Base-by-base conservation (phyloP, 768 basidiomycete species). In the Panaeolus papilionaceus region DNA sequence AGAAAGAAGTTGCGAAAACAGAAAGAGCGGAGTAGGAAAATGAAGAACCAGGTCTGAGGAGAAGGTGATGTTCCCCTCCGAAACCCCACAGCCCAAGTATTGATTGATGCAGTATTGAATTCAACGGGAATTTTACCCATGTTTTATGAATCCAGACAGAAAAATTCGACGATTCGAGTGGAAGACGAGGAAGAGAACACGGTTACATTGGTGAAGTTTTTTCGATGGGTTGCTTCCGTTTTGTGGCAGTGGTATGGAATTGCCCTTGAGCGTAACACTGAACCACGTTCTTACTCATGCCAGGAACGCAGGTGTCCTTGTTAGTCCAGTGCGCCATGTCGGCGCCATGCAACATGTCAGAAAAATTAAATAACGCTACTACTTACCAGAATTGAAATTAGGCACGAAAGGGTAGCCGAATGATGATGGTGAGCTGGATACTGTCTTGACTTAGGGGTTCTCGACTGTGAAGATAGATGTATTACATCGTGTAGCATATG, bases 11-110 rank as follows among this genome's bases (percentile, higher is more conserved):
- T 51, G 26, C 54, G 26, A n/a, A 58, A 58, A 58, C 4, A 58
- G 54, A 33, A 58, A 8, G 54, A 58, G 54, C 54, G 54, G 54
- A 58, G 54, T 58, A 33, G 54, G 28, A 58, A 58, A 58, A 58
- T 11, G 3, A 28, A 28, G 54, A 58, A 58, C 54, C 54, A 58
- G 14, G 54, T 28, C 16, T 58, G 54, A 58, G 26, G 54, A 33
- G 54, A 58, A 18, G 26, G 26, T 3, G 16, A 58, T 12, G 1
- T 28, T 28, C 26, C 26, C 33, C 28, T 58, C 33, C 54, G 33
- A 33, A 28, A 58, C 54, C 54, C 54, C 54, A 58, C 7, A 33
- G 14, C 54, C 54, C 54, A 58, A 16, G 28, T 58, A 58, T 58
- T 51, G 28, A 58, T 37, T 58, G 42, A 44, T 51, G 47, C 20